These are phyloP conservation scores for Ogataea trehaloabstinens DNA, from an alignment of 805 yeast genomes.

Conservation along the genomic window DNA sequence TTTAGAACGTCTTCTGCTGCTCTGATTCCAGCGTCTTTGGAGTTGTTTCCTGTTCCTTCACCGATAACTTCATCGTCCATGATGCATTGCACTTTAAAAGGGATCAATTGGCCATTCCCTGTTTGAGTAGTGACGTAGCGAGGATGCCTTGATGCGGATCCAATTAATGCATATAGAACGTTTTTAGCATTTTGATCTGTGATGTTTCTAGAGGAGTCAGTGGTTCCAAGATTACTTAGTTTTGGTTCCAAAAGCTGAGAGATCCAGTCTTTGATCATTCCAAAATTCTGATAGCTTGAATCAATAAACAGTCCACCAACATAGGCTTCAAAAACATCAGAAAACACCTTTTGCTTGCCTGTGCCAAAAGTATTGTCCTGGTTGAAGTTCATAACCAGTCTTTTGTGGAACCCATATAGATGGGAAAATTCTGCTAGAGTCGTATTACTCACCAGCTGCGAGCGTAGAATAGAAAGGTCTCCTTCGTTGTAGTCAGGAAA, in stretches of 20 bases:
- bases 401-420: slow-evolving; percentile 62
- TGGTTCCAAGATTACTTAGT: slow-evolving; percentile 20
- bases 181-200: slow-evolving; percentile 70
- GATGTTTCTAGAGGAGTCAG: slow-evolving; percentile 31
- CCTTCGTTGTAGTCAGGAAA: slow-evolving; percentile 82
- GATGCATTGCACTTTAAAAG: slow-evolving; percentile 62
- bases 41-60: slow-evolving; percentile 63
- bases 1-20: slow-evolving; percentile 83
- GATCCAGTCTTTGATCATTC: slow-evolving; percentile 57
- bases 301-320: slow-evolving; percentile 80
- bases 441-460: slow-evolving; percentile 69
- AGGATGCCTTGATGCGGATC: slow-evolving; percentile 67
- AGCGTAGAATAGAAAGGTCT: slow-evolving; percentile 65
- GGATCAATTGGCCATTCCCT: slow-evolving; percentile 49
- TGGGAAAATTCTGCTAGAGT: slow-evolving; percentile 69
- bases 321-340: slow-evolving; percentile 93
- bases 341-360: slow-evolving; percentile 69
- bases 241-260: slow-evolving; percentile 48
- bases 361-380: slow-evolving; percentile 43
- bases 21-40: slow-evolving; percentile 73
- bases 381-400: slow-evolving; percentile 39
- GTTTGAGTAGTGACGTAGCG: slow-evolving; percentile 48
- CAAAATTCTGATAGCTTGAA: slow-evolving; percentile 41
- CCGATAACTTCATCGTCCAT: slow-evolving; percentile 71
- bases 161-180: slow-evolving; percentile 73